phyloP scores from a whole-genome alignment of 768 basidiomycete genomes.

The Udeniomyces megalosporus region DNA sequence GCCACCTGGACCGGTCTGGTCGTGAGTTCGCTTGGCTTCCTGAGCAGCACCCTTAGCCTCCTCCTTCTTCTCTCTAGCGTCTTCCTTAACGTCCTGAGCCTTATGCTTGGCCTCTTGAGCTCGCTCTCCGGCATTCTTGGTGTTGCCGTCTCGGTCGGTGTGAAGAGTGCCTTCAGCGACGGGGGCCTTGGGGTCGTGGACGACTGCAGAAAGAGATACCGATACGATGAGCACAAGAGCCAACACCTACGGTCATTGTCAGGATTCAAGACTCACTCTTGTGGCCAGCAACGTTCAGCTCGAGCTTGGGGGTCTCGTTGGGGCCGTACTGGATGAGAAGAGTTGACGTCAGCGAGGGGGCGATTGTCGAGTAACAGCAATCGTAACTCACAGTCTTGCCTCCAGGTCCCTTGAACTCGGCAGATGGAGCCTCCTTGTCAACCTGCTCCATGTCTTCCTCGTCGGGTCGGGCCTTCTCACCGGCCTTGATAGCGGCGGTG shows the following conservation, averaged over 20 bases:
- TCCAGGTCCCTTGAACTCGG: slow-evolving; percentile 37
- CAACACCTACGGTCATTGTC: too few species aligned
- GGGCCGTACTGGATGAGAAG: slow-evolving; percentile 26
- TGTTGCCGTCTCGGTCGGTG: slow-evolving; percentile 29
- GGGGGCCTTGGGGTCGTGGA: slow-evolving; percentile 17
- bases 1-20: slow-evolving; percentile 19
- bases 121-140: slow-evolving; percentile 25
- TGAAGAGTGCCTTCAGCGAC: slow-evolving; percentile 8
- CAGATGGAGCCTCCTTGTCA: slow-evolving; percentile 51
- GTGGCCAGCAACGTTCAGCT: slow-evolving; percentile 31
- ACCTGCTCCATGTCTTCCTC: slow-evolving; percentile 39
- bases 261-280: neutral
- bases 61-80: slow-evolving; percentile 15
- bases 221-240: neutral
- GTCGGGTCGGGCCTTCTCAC: slow-evolving; percentile 49
- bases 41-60: slow-evolving; percentile 17
- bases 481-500: slow-evolving; percentile 52
- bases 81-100: slow-evolving; percentile 20
- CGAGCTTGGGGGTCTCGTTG: slow-evolving; percentile 38
- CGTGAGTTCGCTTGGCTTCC: slow-evolving; percentile 16
- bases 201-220: neutral
- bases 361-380: neutral
- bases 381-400: slow-evolving; percentile 13
- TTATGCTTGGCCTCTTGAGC: slow-evolving; percentile 22
- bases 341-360: neutral